These are phyloP conservation scores for Podila minutissima DNA, from an alignment of 192 early-diverging fungal genomes.

Conservation along the genomic window DNA sequence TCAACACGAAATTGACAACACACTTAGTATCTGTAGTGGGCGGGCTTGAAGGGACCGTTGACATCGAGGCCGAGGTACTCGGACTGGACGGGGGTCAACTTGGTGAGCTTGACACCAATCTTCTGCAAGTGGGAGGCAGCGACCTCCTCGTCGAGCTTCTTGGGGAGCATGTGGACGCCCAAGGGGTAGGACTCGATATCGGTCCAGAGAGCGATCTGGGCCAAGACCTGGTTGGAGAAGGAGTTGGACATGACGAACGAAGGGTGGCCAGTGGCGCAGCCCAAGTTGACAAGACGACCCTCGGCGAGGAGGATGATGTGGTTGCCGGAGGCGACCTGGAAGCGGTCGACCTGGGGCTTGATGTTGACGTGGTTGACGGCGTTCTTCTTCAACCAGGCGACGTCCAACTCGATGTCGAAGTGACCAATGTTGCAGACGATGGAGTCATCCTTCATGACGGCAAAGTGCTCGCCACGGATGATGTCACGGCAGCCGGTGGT, in stretches of 20 bases:
- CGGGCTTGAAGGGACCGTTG: constrained; percentile 96
- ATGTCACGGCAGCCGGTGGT: constrained; percentile 99
- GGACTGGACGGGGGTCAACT: constrained; percentile 68
- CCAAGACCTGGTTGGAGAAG: constrained; percentile 98
- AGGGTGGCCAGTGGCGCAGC: constrained; percentile 98
- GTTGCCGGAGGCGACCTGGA: constrained; percentile 87
- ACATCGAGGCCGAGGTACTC: constrained; percentile 83
- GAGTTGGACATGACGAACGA: constrained; percentile 99
- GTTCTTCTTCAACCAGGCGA: constrained; percentile 98
- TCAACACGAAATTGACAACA: neutral
- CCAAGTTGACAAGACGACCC: constrained; percentile 99
- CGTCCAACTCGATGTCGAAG: constrained; percentile 99
- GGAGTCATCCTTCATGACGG: constrained; percentile 96
- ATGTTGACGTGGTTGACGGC: constrained; percentile 89
- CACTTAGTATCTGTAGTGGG: constrained; percentile 90
- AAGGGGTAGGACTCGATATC: constrained; percentile 85
- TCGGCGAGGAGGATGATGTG: constrained; percentile 98
- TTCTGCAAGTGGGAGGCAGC: constrained; percentile 93
- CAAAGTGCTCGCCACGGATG: constrained; percentile 91
- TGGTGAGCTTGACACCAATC: constrained; percentile 95
- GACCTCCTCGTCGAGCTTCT: constrained; percentile 99
- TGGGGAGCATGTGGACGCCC: constrained; percentile 98
- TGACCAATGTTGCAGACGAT: constrained; percentile 99
- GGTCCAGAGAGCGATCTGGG: constrained; percentile 99
- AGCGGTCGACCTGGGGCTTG: constrained; percentile 99